Evolutionary conservation across 1,139 yeast genomes (phyloP).

Genomic region (Pichia sp.): DNA sequence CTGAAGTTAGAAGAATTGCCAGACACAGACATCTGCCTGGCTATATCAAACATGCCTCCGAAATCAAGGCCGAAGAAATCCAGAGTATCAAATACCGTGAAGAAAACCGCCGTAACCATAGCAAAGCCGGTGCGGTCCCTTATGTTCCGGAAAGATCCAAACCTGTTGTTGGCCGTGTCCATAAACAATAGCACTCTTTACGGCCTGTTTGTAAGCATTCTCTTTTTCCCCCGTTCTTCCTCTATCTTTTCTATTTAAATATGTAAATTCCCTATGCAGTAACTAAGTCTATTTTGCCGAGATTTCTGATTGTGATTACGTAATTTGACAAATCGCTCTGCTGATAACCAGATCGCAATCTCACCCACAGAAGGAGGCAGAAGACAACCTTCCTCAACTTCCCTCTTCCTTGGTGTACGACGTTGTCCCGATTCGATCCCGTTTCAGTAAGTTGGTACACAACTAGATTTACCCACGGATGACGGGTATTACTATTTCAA

Average conservation of each 20-base stretch:
- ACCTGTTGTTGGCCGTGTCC: slow-evolving; percentile 80
- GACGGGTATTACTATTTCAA: slow-evolving; percentile 23
- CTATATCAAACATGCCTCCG: slow-evolving; percentile 82
- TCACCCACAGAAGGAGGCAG: no score
- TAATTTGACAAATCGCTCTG: no score
- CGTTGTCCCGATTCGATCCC: no score
- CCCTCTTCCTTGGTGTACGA: no score
- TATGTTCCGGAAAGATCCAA: slow-evolving; percentile 70
- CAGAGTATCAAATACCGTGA: slow-evolving; percentile 74
- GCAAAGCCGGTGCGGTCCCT: slow-evolving; percentile 64
- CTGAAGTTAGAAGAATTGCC: slow-evolving; percentile 84
- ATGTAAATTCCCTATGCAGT: neutral
- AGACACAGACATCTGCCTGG: slow-evolving; percentile 90
- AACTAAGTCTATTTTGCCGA: neutral
- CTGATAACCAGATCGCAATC: no score
- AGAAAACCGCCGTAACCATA: slow-evolving; percentile 73
- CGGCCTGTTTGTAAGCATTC: neutral
- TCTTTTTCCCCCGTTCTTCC: neutral
- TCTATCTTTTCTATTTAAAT: neutral
- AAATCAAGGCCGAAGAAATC: slow-evolving; percentile 72
- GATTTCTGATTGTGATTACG: neutral
- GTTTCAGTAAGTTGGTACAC: neutral
- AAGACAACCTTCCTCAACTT: no score
- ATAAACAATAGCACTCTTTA: slow-evolving; percentile 35
- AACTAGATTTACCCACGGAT: slow-evolving; percentile 3